Base-by-base conservation (phyloP, 495 filamentous ascomycete genomes). In the Lophiotrema nucula region DNA sequence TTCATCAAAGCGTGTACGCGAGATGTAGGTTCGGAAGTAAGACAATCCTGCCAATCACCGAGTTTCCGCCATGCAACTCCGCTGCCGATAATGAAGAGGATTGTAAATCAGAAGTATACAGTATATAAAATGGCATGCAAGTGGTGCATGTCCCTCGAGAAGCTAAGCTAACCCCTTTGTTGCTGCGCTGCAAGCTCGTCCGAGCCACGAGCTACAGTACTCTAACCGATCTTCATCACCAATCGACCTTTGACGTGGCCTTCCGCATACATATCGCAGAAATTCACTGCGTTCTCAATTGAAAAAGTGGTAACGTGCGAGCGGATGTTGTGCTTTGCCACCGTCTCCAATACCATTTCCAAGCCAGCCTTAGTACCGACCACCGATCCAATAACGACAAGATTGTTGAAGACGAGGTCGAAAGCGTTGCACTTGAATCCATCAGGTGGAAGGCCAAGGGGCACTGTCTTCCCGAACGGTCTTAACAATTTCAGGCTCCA, bases 231-330 rank as follows among this genome's bases (percentile, higher is more conserved):
- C 56, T 52, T 58, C 4, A 58, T 19, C 11, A 51, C 56, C 25
- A 58, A 24, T 21, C 56, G 5, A 12, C 56, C 56, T 19, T 58
- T 58, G 2, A 58, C 26, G 48, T 58, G 47, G 6, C 16, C 13
- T 21, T 58, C n/a, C 56, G 52, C 48, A 22, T 58, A 58, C 26
- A 58, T 2, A 8, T 58, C 38, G 11, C 38, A 39, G 6, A 58
- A 26, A 24, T 52, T 27, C n/a, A 26, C 21, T n/a, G 25, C 41
- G 15, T 38, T 37, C n/a, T 52, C 56, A 8, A 58, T 4, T n/a
- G 37, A 6, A 24, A 58, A 5, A 3, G 18, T 35, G 1, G 56
- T 58, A 12, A 58, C 10, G 16, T 42, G 35, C 10, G 13, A 25
- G 2, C 22, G 11, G 25, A 58, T 43, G 24, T 43, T 45, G 15